Evolutionary conservation across 257 asterid species (phyloP).

Genomic region (Salvia splendens): DNA sequence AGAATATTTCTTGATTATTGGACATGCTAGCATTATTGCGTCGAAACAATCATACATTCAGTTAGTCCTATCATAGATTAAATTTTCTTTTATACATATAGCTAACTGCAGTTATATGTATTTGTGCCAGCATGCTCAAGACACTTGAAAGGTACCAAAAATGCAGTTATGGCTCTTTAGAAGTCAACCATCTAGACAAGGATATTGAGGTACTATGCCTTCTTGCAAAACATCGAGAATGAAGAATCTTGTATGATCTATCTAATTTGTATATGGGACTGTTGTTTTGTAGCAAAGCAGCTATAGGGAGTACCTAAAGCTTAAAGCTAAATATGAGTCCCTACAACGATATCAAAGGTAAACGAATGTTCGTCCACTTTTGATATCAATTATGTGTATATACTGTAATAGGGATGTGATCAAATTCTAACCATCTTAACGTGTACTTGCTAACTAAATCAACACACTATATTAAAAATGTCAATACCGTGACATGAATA

Average conservation of each 20-base stretch:
- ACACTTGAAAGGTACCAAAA: conserved; percentile 94
- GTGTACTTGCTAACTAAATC: too few relatives aligned
- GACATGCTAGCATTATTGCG: too few relatives aligned
- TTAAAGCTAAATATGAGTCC: conserved; percentile 79
- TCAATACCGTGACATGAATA: too few relatives aligned
- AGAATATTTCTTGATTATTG: too few relatives aligned
- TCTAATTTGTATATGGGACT: not conserved
- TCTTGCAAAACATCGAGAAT: not conserved
- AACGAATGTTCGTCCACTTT: not conserved
- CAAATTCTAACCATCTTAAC: too few relatives aligned
- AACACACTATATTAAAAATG: too few relatives aligned
- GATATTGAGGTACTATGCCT: conserved; percentile 60
- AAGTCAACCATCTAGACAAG: conserved; percentile 61
- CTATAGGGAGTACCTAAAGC: conserved; percentile 78
- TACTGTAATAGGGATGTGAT: not conserved
- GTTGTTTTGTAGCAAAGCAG: conserved; percentile 64
- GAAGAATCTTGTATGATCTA: too few relatives aligned
- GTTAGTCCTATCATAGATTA: conserved; percentile 9
- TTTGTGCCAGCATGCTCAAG: conserved; percentile 69
- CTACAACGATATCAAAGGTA: conserved; percentile 91
- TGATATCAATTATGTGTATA: not conserved
- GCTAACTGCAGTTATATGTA: too few relatives aligned
- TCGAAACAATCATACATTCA: not conserved
- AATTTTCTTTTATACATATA: not conserved
- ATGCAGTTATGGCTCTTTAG: conserved; percentile 80